phyloP scores from a whole-genome alignment of 306 rosid genomes.

The Vicia faba region DNA sequence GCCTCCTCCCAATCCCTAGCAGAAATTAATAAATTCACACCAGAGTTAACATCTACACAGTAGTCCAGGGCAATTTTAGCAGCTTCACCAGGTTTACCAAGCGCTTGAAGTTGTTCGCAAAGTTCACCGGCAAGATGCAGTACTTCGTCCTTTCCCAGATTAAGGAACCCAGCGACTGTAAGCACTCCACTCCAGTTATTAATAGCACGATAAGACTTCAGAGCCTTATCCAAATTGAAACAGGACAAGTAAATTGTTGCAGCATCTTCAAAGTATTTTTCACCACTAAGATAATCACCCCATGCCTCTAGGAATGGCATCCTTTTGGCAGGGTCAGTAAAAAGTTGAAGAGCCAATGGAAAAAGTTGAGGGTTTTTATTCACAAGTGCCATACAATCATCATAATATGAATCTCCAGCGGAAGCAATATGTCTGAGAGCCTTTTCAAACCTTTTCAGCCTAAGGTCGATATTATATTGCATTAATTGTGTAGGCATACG shows the following conservation, averaged over 20 bases:
- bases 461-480: conserved; percentile 89
- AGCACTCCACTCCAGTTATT: conserved; percentile 88
- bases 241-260: conserved; percentile 81
- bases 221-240: conserved; percentile 79
- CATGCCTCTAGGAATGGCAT: conserved; percentile 84
- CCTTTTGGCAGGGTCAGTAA: conserved; percentile 68
- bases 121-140: conserved; percentile 72
- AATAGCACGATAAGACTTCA: conserved; percentile 77
- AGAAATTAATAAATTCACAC: conserved; percentile 40
- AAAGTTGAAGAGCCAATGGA: conserved; percentile 81
- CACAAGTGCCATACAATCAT: conserved; percentile 78
- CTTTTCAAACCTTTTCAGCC: conserved; percentile 79
- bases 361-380: conserved; percentile 79
- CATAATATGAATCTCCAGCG: conserved; percentile 85
- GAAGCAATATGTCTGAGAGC: conserved; percentile 87
- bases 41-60: conserved; percentile 59
- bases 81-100: conserved; percentile 93
- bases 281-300: conserved; percentile 85
- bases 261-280: conserved; percentile 80
- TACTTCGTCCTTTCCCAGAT: conserved; percentile 70
- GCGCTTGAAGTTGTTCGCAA: conserved; percentile 97
- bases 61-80: conserved; percentile 91
- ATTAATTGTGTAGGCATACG: conserved; percentile 63
- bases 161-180: conserved; percentile 79
- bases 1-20: conserved; percentile 71